These are phyloP conservation scores for Gynochthodes officinalis DNA, from an alignment of 257 asterid species.

Conservation along the genomic window DNA sequence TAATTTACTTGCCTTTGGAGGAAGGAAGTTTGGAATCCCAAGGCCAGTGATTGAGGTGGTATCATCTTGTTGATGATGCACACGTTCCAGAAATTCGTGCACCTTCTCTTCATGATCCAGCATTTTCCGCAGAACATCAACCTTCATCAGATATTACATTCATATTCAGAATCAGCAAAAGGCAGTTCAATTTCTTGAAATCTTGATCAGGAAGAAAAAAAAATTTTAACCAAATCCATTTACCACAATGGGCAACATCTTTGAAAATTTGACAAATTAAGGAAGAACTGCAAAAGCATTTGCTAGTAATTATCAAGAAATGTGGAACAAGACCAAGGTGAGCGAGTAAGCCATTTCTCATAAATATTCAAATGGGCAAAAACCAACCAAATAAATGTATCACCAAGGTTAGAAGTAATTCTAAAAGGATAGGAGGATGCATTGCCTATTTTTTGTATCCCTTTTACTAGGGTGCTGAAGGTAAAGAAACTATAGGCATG, in stretches of 20 bases:
- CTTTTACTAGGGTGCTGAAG: not conserved
- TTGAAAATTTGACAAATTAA: no score
- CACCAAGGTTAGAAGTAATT: not conserved
- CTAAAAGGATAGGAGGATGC: no score
- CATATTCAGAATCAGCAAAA: not conserved
- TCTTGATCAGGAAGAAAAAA: no score
- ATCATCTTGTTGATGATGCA: constrained; percentile 41
- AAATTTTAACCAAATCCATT: no score
- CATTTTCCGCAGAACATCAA: constrained; percentile 60
- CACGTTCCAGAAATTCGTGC: constrained; percentile 53
- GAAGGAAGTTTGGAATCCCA: constrained; percentile 60
- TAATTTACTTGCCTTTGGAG: constrained; percentile 53
- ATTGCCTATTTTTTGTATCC: constrained; percentile 5
- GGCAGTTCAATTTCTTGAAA: no score
- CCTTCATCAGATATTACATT: constrained; percentile 25
- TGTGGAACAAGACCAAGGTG: not conserved
- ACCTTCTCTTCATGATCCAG: constrained; percentile 71
- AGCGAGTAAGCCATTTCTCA: no score
- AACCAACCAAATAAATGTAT: not conserved
- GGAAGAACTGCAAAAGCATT: no score
- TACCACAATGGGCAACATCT: no score
- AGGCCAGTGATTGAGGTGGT: constrained; percentile 25
- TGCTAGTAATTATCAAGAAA: not conserved
- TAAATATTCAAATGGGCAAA: no score
- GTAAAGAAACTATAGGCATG: not conserved